A percentile compares a stretch with the other conserved stretches of the same genome.
These are phyloP conservation scores for Lavandula angustifolia DNA, from an alignment of 257 asterid species.

Conservation along the genomic window DNA sequence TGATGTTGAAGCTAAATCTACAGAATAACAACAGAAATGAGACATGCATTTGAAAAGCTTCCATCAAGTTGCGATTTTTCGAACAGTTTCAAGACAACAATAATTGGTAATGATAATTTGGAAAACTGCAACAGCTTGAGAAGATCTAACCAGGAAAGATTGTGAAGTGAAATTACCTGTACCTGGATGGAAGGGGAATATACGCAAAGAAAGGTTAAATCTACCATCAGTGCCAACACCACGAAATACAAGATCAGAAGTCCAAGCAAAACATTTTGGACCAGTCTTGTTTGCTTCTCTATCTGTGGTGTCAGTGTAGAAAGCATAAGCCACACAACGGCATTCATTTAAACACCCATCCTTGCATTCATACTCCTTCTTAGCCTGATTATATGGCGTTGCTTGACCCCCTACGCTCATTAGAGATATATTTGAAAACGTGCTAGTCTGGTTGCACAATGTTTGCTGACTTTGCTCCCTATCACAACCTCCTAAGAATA, in stretches of 20 bases:
- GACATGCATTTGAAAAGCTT: neutral
- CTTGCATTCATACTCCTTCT: neutral
- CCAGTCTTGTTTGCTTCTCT: neutral
- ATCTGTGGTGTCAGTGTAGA: neutral
- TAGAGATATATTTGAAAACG: constrained; percentile 17
- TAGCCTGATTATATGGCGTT: neutral
- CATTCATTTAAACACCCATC: neutral
- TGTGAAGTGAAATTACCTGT: constrained; percentile 32
- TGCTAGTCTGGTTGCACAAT: constrained; percentile 20
- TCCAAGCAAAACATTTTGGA: neutral
- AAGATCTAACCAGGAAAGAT: neutral
- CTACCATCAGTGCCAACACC: neutral
- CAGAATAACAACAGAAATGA: too few relatives aligned
- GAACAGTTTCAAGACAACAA: neutral
- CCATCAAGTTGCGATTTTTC: neutral
- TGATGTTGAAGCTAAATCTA: too few relatives aligned
- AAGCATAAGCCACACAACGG: constrained; percentile 1
- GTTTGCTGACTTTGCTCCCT: neutral
- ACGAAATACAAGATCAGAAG: neutral
- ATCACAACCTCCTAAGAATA: constrained; percentile 28
- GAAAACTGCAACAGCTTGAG: too few relatives aligned
- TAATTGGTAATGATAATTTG: neutral
- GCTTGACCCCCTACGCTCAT: neutral
- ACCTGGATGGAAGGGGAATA: neutral
- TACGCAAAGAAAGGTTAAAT: constrained; percentile 32